Evolutionary conservation across 1,284 basidiomycete genomes (phyloP), one percentile per base, ranked within the genome.

Genomic region (Boletus smithii): DNA sequence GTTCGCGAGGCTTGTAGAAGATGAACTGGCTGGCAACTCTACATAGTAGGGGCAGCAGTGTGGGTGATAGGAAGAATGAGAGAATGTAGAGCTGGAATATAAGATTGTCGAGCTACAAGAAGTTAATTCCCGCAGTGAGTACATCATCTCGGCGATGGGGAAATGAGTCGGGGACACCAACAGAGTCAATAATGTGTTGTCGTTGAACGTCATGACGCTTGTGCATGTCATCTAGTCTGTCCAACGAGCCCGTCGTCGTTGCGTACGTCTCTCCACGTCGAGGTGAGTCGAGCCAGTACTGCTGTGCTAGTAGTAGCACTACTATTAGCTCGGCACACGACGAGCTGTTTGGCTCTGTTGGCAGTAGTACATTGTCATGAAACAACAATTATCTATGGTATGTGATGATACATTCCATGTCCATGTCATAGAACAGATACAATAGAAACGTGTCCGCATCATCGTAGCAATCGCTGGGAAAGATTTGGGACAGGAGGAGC

Each of bases 21-120:
- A 85, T 73, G 56, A 80, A 75, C 62, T 89, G 86, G 22, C 75
- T 74, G 40, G 76, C 53, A 39, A 81, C 59, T 44, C 61, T 55
- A 14, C 85, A 78, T 7, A 85, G 48, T 55, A 80, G 74, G 27
- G 77, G 67, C 67, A 79, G 73, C 42, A 88, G 59, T 20, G 79
- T 76, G 5, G 86, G 86, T 8, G 84, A 81, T 41, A 85, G 73
- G 65, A 88, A 77, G 73, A 86, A 89, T 40, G 85, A 88, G 50
- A 88, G 63, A 42, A 78, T 76, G 64, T 85, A 80, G 50, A 89
- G 70, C 60, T 88, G 83, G 68, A 84, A 85, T 53, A 85, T 71
- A 40, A 88, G 68, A 51, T 73, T 66, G 64, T 88, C 83, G 60
- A 88, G 74, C 86, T 89, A 6, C 17, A 9, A 14, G 5, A 26